phyloP scores from a whole-genome alignment of 495 filamentous ascomycete genomes.

The Penicillium verhagenii region DNA sequence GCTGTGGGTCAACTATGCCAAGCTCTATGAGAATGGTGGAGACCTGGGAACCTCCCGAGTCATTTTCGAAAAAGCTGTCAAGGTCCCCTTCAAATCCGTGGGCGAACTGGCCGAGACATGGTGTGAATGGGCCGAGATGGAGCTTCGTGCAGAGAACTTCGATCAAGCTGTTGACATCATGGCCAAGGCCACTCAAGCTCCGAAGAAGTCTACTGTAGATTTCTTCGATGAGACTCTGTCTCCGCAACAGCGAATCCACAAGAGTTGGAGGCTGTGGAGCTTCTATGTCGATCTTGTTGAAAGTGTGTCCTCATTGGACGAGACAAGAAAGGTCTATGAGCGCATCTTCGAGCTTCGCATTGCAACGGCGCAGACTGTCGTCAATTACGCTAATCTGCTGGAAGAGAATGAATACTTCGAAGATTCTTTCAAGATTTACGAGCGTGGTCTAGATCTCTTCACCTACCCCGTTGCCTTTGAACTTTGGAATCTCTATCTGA shows the following conservation, averaged over 20 bases:
- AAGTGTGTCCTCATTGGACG: constrained; percentile 85
- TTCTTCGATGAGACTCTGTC: constrained; percentile 96
- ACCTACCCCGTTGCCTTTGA: constrained; percentile 97
- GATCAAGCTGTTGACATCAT: constrained; percentile 92
- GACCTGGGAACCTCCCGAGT: constrained; percentile 82
- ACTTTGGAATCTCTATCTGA: constrained; percentile 97
- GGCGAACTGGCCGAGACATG: constrained; percentile 95
- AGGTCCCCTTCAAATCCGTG: constrained; percentile 94
- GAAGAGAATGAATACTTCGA: constrained; percentile 97
- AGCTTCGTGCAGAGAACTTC: constrained; percentile 92
- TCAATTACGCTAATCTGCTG: constrained; percentile 95
- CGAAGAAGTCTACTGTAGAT: constrained; percentile 91
- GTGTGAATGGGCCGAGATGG: constrained; percentile 99
- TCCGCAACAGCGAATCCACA: constrained; percentile 95
- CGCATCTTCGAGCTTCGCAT: constrained; percentile 98
- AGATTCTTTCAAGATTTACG: constrained; percentile 96
- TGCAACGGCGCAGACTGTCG: constrained; percentile 95
- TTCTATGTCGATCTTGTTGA: constrained; percentile 99
- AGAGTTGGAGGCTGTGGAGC: constrained; percentile 99
- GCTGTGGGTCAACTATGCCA: constrained; percentile 96
- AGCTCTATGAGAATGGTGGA: constrained; percentile 89
- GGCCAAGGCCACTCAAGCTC: constrained; percentile 94
- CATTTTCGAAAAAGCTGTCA: constrained; percentile 97
- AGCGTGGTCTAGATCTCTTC: constrained; percentile 95
- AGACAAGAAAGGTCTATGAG: constrained; percentile 93